phyloP scores from a whole-genome alignment of 2,329 filamentous ascomycete genomes.

The Sporothrix pallida region DNA sequence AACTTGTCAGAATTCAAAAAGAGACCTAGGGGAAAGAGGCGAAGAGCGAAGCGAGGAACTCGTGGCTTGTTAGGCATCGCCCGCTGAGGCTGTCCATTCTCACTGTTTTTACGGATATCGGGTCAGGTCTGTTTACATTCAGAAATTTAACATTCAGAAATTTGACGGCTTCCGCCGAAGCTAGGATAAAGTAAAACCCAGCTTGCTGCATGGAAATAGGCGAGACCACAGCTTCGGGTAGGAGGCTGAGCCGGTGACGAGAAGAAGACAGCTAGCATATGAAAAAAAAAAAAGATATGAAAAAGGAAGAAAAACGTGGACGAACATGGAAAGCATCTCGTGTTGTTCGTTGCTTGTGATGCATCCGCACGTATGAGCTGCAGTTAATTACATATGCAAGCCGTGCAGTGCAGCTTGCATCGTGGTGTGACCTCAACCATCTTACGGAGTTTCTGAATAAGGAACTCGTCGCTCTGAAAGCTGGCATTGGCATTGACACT shows the following conservation, averaged over 20 bases:
- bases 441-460: too few species aligned
- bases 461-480: too few species aligned
- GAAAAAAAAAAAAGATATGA: background rate
- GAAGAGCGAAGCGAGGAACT: background rate
- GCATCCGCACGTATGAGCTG: conserved; percentile 8
- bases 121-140: too few species aligned
- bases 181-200: background rate
- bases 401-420: conserved; percentile 2
- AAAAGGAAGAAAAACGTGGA: background rate
- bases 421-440: background rate
- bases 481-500: background rate
- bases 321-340: background rate
- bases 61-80: background rate
- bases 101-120: too few species aligned
- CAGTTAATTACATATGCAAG: background rate
- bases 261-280: background rate
- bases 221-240: background rate
- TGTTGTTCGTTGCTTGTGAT: background rate
- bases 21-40: background rate
- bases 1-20: background rate
- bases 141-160: background rate
- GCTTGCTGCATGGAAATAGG: background rate
- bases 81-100: too few species aligned
- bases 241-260: conserved; percentile 12
- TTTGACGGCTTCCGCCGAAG: conserved; percentile 9